Base-by-base conservation (phyloP, 2,329 filamentous ascomycete genomes). In the Coniochaeta ligniaria region DNA sequence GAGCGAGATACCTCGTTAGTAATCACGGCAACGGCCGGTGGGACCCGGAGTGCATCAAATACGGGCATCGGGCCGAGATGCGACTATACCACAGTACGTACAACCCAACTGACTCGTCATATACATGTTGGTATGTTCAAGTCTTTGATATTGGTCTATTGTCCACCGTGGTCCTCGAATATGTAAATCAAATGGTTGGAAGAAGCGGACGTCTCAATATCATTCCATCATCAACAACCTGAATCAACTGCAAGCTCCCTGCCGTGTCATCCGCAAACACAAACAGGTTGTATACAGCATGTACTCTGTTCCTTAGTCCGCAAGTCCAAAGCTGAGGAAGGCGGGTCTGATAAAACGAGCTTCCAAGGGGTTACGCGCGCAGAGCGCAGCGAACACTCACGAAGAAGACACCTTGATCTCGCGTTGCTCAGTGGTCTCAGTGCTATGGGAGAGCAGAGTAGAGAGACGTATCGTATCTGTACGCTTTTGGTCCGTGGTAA, bases 301-400 rank as follows among this genome's bases (percentile, higher is more conserved):
- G 83, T 86, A 78, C 81, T 84, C 83, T 74, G 79, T 79, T 79
- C 78, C 81, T 83, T 86, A 86, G 83, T 85, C 83, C 82, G 77
- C 75, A 75, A 74, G 77, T 79, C 82, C 80, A 85, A 81, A 71
- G 72, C 78, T 83, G 75, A 79, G 75, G 77, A 78, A 79, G 76
- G 76, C 79, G 79, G 82, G 74, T 86, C 83, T 86, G 83, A 85
- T 76, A 83, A 80, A 83, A 80, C 79, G 82, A 84, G 79, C 78
- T 59, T 63, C 63, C 62, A 63, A 58, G 58, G n/a, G 65, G 61
- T 60, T 64, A 11, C 54, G 28, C 54, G 54, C 54, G 60, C 60
- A 31, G 50, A 45, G 58, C 65, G 63, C 61, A 59, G 63, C 61
- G 67, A 57, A 14, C 26, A 31, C 14, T 22, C 63, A 60, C 28